Conservation (phyloP, 2,329 filamentous ascomycete genomes). For the Eutypella sp. region DNA sequence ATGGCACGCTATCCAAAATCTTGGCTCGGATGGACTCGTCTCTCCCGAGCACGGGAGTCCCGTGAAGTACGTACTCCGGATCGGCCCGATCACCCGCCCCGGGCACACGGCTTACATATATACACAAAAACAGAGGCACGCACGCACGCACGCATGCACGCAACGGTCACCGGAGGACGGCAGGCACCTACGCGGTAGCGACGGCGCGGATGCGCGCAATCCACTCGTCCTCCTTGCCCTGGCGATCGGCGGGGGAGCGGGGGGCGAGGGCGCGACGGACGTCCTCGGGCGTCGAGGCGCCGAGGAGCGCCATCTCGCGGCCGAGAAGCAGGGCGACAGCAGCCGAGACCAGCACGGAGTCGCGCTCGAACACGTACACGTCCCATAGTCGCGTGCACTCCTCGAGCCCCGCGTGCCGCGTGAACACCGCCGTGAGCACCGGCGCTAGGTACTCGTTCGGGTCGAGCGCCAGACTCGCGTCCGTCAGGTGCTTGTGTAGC, state of each 20-base stretch:
- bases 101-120: background rate
- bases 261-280: conserved; percentile 34
- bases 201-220: conserved; percentile 21
- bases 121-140: background rate
- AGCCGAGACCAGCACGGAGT: conserved; percentile 64
- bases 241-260: conserved; percentile 14
- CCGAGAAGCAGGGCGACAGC: conserved; percentile 61
- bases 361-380: conserved; percentile 77
- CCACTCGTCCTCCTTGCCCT: conserved; percentile 22
- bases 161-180: background rate
- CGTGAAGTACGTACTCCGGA: no score
- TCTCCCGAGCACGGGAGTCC: no score
- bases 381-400: conserved; percentile 73
- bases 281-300: conserved; percentile 39
- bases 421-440: conserved; percentile 63
- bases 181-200: conserved; percentile 11
- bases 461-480: conserved; percentile 38
- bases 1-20: no score
- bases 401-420: conserved; percentile 59
- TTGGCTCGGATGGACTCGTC: no score
- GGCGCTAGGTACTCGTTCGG: conserved; percentile 52
- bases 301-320: conserved; percentile 47
- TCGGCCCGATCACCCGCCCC: no score
- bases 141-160: background rate
- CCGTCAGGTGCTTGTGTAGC: conserved; percentile 60